Base-by-base conservation (phyloP, 352 stramenopile genomes). In the Phytophthora rubi region DNA sequence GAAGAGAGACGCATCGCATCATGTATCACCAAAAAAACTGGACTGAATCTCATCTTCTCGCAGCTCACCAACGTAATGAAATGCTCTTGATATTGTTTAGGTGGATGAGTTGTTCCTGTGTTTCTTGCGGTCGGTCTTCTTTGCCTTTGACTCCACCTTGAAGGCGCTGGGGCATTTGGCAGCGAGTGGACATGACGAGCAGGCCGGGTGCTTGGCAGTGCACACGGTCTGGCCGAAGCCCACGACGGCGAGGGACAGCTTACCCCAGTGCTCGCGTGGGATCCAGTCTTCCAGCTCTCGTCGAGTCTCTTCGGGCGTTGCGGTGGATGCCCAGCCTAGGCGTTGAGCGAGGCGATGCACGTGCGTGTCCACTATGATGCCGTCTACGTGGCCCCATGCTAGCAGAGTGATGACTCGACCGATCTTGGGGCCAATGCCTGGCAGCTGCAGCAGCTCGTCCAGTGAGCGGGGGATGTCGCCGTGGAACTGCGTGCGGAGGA, bases 291-390 rank as follows among this genome's bases (percentile, higher is more conserved):
- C 83, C 18, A 93, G 59, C 15, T 80, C 77, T 10, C 65, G 67
- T 18, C 82, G 71, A 6, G 85, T 93, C 21, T 88, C 71, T 70
- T 93, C 82, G 0, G 66, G 45, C 6, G 6, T 68, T 15, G 52
- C 55, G 0, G 62, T 59, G 2, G 51, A 61, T 16, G 85, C 73
- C 87, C 87, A 90, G 18, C 75, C 71, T 2, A 94, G 77, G 23
- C 87, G 82, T n/a, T 87, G 70, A 0, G 85, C 72, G 9, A 94
- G 71, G 10, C 87, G 85, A 51, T 93, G 87, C 10, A 94, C 82
- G 65, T 94, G 87, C 1, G 87, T 94, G 74, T 94, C 87, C 39
- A 94, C 87, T 42, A 93, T 83, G 49, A 94, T 75, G 1, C 87
- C 87, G 59, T 88, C 73, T n/a, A 83, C 81, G 48, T 80, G 57